phyloP scores from a whole-genome alignment of 352 stramenopile genomes.

The Globisporangium uncinulatum region DNA sequence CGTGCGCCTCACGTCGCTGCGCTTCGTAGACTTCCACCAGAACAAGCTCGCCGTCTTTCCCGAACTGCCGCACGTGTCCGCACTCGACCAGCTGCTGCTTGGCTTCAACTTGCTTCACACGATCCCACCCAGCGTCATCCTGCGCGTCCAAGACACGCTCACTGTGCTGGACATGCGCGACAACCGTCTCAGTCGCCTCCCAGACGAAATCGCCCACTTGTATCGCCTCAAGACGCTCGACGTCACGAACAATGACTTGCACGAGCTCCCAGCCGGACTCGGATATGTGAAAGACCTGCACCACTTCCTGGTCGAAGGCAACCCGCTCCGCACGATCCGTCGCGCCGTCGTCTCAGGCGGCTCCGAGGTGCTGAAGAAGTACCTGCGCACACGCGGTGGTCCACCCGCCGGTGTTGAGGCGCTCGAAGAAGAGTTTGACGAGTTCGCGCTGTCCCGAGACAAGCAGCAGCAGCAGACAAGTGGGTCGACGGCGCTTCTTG shows the following conservation, averaged over 20 bases:
- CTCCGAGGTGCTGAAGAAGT: constrained; percentile 76
- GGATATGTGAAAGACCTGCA: constrained; percentile 76
- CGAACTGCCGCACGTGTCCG: constrained; percentile 31
- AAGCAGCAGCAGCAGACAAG: constrained; percentile 35
- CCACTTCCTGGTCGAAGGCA: constrained; percentile 70
- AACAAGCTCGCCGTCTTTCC: constrained; percentile 67
- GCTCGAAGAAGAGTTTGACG: constrained; percentile 66
- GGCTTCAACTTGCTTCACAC: constrained; percentile 57
- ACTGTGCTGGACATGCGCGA: constrained; percentile 75
- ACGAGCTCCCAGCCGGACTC: constrained; percentile 58
- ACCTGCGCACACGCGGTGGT: constrained; percentile 63
- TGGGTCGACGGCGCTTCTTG: neutral
- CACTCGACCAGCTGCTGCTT: constrained; percentile 69
- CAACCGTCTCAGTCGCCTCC: constrained; percentile 65
- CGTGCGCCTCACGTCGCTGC: constrained; percentile 24
- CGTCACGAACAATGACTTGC: constrained; percentile 79
- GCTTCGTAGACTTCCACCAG: constrained; percentile 68
- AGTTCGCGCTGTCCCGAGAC: constrained; percentile 43
- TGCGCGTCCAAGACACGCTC: constrained; percentile 53
- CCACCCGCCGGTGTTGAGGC: constrained; percentile 54
- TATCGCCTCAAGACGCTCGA: constrained; percentile 79
- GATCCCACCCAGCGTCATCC: constrained; percentile 40
- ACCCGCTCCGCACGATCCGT: constrained; percentile 70
- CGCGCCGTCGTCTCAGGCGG: constrained; percentile 55
- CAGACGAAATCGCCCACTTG: constrained; percentile 49